Base-by-base conservation (phyloP, 345 rosid species). In the Hypericum perforatum region DNA sequence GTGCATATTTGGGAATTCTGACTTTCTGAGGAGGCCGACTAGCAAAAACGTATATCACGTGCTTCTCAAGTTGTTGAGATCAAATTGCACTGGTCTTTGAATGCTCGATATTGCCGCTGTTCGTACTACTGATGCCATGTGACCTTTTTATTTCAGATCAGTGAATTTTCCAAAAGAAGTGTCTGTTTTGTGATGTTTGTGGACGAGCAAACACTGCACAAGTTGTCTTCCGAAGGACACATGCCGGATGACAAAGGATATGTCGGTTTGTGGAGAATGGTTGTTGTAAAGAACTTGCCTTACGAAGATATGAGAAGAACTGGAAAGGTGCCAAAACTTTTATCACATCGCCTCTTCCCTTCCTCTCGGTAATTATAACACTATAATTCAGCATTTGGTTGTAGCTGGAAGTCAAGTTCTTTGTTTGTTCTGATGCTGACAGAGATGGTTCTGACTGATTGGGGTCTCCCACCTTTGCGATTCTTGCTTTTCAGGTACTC, bases 1-100 rank as follows among this genome's bases (percentile, higher is more conserved):
- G 64, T 91, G 98, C 78, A 91, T 91, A 46, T 86, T 91, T 10
- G 96, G 96, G 46, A 86, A 83, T 78, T 86, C 85, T 65, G 98
- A 91, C 74, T 86, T 86, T 68, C 68, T 91, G 57, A 76, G 98
- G 70, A 71, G 89, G 70, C 98, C 98, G 62, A 78, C 84, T 11
- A 81, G 74, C 68, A 79, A 61, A 74, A 74, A 50, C 74, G 98
- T 90, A 74, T 9, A 14, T 46, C 54, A 44, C 37, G 41, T 45
- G 44, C 41, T 36, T 12, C 32, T 22, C n/a, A n/a, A n/a, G n/a
- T n/a, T n/a, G n/a, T n/a, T n/a, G n/a, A n/a, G n/a, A n/a, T n/a
- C n/a, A n/a, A n/a, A n/a, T n/a, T n/a, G n/a, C n/a, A n/a, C n/a
- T n/a, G n/a, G n/a, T n/a, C n/a, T n/a, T n/a, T n/a, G n/a, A n/a